phyloP scores from a whole-genome alignment of 495 filamentous ascomycete species.

The Hypoxylon fuscum region DNA sequence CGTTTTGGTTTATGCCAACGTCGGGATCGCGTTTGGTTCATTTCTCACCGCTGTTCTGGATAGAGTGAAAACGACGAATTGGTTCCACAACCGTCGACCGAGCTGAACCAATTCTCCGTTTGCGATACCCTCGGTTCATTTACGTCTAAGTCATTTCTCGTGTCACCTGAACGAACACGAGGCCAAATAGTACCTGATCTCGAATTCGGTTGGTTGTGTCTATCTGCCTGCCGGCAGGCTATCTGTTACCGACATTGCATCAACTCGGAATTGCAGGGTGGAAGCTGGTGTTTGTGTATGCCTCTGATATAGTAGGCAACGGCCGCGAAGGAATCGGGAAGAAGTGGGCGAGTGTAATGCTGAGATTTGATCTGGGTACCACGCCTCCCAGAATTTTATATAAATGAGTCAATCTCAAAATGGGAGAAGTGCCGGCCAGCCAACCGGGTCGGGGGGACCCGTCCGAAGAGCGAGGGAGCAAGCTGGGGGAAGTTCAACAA shows the following conservation, averaged over 20 bases:
- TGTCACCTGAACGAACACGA: constrained; percentile 30
- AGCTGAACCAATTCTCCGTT: constrained; percentile 37
- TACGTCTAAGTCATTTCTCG: constrained; percentile 32
- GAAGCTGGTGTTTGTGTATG: constrained; percentile 41
- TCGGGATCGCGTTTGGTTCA: constrained; percentile 38
- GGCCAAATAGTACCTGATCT: constrained; percentile 18
- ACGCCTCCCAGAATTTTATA: constrained; percentile 30
- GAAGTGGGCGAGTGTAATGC: constrained; percentile 42
- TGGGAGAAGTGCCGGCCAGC: constrained; percentile 57
- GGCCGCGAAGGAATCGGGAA: constrained; percentile 30
- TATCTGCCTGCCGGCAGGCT: constrained; percentile 24
- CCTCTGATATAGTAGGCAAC: constrained; percentile 31
- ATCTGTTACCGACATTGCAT: constrained; percentile 34
- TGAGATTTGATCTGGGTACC: constrained; percentile 31
- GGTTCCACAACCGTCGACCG: constrained; percentile 49
- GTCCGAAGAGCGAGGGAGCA: constrained; percentile 58
- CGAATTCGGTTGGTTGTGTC: constrained; percentile 32
- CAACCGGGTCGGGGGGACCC: constrained; percentile 50
- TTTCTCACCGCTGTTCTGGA: constrained; percentile 44
- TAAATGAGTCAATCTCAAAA: constrained; percentile 61
- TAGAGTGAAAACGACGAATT: constrained; percentile 41
- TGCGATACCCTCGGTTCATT: constrained; percentile 41
- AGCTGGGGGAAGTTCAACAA: constrained; percentile 43
- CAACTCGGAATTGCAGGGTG: constrained; percentile 24
- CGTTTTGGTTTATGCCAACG: constrained; percentile 31